phyloP scores from a whole-genome alignment of 176 grass and related monocot genomes.

The Rhynchospora tenuis region DNA sequence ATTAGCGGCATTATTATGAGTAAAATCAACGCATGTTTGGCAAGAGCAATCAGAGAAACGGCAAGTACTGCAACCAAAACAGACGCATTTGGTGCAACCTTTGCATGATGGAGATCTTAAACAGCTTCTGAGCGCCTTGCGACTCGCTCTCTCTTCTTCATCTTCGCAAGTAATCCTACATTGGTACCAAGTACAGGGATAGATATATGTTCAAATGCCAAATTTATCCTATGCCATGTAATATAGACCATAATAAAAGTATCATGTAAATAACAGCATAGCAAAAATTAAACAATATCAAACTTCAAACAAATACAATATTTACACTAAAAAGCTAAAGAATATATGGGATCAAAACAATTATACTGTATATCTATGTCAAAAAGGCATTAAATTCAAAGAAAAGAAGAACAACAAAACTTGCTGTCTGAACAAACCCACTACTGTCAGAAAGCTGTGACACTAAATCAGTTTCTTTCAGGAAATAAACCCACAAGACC shows the following conservation, averaged over 20 bases:
- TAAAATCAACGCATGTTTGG: constrained; percentile 92
- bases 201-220: background rate
- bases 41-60: constrained; percentile 88
- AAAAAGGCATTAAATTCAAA: too few species aligned
- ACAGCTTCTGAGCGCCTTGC: constrained; percentile 79
- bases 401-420: background rate
- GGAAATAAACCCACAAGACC: background rate
- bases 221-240: background rate
- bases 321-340: too few species aligned
- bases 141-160: constrained; percentile 84
- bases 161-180: constrained; percentile 63
- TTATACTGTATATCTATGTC: too few species aligned
- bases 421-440: background rate
- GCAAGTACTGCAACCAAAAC: constrained; percentile 83
- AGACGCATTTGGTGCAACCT: constrained; percentile 87
- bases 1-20: constrained; percentile 33
- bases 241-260: background rate
- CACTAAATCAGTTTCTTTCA: background rate
- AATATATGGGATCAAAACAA: too few species aligned
- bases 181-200: background rate
- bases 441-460: background rate
- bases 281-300: background rate
- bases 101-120: constrained; percentile 54
- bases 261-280: too few species aligned
- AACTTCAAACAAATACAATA: background rate